These are phyloP conservation scores for Eucalyptus cladocalyx DNA, from an alignment of 345 rosid species.

Conservation along the genomic window DNA sequence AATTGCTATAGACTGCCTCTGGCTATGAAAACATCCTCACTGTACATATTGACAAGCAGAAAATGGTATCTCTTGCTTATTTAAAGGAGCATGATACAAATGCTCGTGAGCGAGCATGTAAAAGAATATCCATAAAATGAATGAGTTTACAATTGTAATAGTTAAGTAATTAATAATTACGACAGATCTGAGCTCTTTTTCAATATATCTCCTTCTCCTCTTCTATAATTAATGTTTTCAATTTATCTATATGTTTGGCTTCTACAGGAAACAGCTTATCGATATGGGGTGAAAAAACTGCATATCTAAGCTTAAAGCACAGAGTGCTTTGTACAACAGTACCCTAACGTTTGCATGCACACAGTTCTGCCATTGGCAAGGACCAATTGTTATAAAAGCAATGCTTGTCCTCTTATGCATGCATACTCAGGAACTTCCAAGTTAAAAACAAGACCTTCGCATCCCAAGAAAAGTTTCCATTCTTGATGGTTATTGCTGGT, in stretches of 20 bases:
- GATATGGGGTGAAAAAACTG: not conserved
- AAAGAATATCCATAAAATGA: not conserved
- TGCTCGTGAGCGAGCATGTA: not conserved
- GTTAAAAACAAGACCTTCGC: constrained; percentile 39
- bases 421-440: not conserved
- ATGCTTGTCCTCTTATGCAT: not conserved
- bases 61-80: not conserved
- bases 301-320: not conserved
- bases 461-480: constrained; percentile 96
- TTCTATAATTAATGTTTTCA: not conserved
- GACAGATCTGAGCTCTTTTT: not conserved
- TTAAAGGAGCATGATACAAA: not conserved
- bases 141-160: not conserved
- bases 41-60: not conserved
- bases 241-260: not conserved
- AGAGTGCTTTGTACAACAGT: not conserved
- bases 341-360: not conserved
- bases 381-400: not conserved
- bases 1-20: not conserved
- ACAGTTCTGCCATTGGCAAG: not conserved
- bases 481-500: constrained; percentile 76
- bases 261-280: not conserved
- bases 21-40: not conserved
- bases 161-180: not conserved
- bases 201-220: not conserved